Base-by-base conservation (phyloP, 805 yeast species). In the Hanseniaspora hatyaiensis region DNA sequence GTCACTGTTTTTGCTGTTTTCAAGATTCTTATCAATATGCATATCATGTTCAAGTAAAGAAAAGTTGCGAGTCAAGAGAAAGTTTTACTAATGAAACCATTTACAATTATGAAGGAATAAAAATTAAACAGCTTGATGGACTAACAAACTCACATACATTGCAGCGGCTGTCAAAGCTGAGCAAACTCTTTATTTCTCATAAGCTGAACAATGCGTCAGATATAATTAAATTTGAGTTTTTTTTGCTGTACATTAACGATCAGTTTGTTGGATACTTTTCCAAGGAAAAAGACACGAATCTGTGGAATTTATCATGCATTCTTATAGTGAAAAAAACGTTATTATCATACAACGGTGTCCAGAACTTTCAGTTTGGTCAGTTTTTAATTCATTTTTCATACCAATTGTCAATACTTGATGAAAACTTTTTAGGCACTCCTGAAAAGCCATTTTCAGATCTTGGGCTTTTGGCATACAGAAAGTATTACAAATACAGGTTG, bases 241-340 rank as follows among this genome's bases (percentile, higher is more conserved):
- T 89, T 63, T 77, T 88, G 1, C 63, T 92, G 38, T 82, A 89
- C 4, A 92, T 82, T 53, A 67, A 73, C 36, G 55, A 57, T 20
- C 87, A 84, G 58, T 82, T 92, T 64, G 88, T 88, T 32, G 98
- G 98, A 0, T 92, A 92, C 62, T 92, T 92, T 59, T 83, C 95
- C 20, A 92, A 92, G 57, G 96, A 88, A 57, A 73, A 73, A 50
- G 67, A 82, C 51, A 76, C 89, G 0, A 79, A 75, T 54, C 31
- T 30, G 8, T 86, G 83, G 60, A 89, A 89, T 57, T 77, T 92
- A 20, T 81, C 94, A 51, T 92, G 98, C 65, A 89, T 92, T 34
- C 66, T 92, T 55, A 87, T 96, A 26, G 4, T 42, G 4, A 28
- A 28, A 6, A 42, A 34, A 4, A 34, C 28, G 3, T 22, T 8